Base-by-base conservation (phyloP, 1,139 yeast genomes). In the Candida buenavistaensis region DNA sequence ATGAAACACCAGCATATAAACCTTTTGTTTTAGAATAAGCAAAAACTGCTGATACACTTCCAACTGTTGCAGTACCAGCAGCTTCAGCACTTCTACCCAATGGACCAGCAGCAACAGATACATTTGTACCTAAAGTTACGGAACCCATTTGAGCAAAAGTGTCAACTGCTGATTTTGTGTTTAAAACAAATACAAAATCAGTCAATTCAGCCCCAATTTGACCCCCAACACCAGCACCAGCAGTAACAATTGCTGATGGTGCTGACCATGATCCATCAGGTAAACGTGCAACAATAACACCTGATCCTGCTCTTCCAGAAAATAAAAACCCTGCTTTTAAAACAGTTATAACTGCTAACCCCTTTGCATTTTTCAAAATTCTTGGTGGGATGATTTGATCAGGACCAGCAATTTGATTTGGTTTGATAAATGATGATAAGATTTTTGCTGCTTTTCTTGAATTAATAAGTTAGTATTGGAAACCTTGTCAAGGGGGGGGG, bases 141-240 rank as follows among this genome's bases (percentile, higher is more conserved):
- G 97, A 87, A 1, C 98, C 98, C 49, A 84, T 76, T 56, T 89
- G 96, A 5, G 97, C 89, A 64, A 92, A 92, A 6, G 97, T 81
- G 47, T 86, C 89, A 28, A 92, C 98, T 1, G 98, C 98, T 1
- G 90, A 78, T 39, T 77, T 72, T 15, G 85, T 78, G 62, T 92
- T 92, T 47, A 92, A 74, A 40, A 92, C 90, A 58, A 92, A 92
- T 28, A 92, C 97, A 59, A 92, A 92, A 65, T 92, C 98, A 1
- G 98, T 92, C 51, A 92, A 68, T 58, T 92, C 98, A 5, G 96
- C 94, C 26, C 98, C 98, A 47, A 92, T 78, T 64, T 89, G 95
- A 27, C 98, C 98, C 39, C 98, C 98, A 4, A 94, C 97, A 53
- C 98, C 97, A 3, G 97, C 97, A 50, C 98, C 98, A 1, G 96